Percentiles rank a stretch among this genome's conserved stretches.
These are phyloP conservation scores for Sapria himalayana DNA, from an alignment of 345 rosid species.

Conservation along the genomic window DNA sequence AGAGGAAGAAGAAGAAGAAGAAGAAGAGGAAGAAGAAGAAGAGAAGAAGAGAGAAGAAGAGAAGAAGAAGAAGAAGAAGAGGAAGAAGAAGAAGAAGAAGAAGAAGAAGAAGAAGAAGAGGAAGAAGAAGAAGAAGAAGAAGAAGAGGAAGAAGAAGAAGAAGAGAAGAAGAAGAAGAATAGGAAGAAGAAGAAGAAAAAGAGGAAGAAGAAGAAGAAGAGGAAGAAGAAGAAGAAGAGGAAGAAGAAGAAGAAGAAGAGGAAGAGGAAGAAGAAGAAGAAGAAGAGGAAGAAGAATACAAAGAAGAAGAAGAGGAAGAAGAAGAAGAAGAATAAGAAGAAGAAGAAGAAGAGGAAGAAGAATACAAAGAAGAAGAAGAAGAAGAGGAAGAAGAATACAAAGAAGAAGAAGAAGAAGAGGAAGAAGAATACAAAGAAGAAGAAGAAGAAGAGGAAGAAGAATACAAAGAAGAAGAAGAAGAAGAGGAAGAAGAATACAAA, in stretches of 20 bases:
- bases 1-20: not conserved
- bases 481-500: no score
- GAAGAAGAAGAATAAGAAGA: no score
- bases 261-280: not conserved
- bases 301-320: no score
- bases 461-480: no score
- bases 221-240: not conserved
- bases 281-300: not conserved
- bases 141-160: not conserved
- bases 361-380: no score
- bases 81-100: not conserved
- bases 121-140: conserved; percentile 1
- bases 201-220: not conserved
- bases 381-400: no score
- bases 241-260: not conserved
- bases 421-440: no score
- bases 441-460: no score
- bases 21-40: not conserved
- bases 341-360: no score
- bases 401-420: no score
- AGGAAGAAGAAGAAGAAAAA: not conserved
- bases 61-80: conserved; percentile 1
- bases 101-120: not conserved
- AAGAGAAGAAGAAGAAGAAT: not conserved
- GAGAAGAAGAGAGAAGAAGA: not conserved